A percentile compares a stretch with the other conserved stretches of the same genome.
Evolutionary conservation across 2,329 filamentous ascomycete species (phyloP).

Genomic region (Hypomyces perniciosus): DNA sequence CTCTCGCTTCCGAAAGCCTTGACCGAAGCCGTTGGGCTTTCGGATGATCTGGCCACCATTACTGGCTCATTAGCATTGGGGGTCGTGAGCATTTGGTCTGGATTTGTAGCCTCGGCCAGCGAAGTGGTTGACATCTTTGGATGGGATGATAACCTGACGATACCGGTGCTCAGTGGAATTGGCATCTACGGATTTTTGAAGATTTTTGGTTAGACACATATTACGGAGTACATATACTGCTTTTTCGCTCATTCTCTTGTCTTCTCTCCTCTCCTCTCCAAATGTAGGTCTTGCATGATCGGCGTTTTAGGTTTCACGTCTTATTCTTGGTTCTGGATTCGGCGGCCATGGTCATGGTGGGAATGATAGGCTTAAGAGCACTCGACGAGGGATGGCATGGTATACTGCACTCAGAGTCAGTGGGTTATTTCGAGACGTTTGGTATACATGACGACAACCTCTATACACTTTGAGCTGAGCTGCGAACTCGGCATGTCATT

Average conservation of each 20-base stretch:
- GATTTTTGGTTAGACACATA: slow-evolving; percentile 59
- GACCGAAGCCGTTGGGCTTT: slow-evolving; percentile 56
- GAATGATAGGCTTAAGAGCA: no score
- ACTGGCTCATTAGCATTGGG: slow-evolving; percentile 67
- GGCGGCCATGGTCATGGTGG: no score
- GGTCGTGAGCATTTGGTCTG: slow-evolving; percentile 78
- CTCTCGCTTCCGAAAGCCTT: slow-evolving; percentile 62
- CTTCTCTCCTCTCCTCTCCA: background rate
- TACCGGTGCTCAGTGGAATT: slow-evolving; percentile 81
- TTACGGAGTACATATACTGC: background rate
- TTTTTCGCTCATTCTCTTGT: background rate
- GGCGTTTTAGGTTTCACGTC: no score
- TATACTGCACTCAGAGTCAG: no score
- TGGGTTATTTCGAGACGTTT: no score
- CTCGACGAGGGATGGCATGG: no score
- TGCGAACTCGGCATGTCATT: no score
- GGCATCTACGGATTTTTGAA: slow-evolving; percentile 91
- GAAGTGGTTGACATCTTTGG: slow-evolving; percentile 89
- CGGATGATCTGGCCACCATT: slow-evolving; percentile 53
- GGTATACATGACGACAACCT: no score
- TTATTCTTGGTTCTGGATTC: no score
- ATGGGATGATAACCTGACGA: slow-evolving; percentile 96
- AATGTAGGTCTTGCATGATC: background rate
- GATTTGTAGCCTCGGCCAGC: slow-evolving; percentile 80
- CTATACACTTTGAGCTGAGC: no score